These are phyloP conservation scores for Quercus suber DNA, from an alignment of 306 rosid species.

Conservation along the genomic window DNA sequence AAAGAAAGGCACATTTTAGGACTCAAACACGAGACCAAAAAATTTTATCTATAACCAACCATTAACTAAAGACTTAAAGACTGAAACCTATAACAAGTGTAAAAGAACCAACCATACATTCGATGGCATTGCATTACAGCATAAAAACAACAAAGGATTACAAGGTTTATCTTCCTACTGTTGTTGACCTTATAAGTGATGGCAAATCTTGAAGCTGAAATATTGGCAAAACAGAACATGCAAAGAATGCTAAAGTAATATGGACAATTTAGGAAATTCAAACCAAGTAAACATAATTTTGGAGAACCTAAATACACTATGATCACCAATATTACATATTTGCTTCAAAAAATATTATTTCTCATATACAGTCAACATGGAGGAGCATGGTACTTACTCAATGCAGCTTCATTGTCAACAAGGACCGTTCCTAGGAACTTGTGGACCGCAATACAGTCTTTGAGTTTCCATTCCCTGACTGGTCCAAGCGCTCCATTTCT, in stretches of 20 bases:
- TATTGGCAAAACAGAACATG: background rate
- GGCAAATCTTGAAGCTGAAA: background rate
- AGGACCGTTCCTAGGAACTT: slow-evolving; percentile 66
- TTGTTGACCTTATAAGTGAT: background rate
- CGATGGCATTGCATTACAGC: background rate
- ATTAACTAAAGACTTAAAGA: background rate
- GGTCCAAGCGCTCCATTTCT: slow-evolving; percentile 81
- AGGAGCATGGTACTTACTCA: slow-evolving; percentile 47
- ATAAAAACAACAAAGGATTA: background rate
- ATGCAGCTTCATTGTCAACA: slow-evolving; percentile 59
- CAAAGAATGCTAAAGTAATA: background rate
- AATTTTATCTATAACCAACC: background rate
- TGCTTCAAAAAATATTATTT: background rate
- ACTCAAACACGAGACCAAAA: background rate
- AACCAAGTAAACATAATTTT: background rate
- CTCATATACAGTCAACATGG: background rate
- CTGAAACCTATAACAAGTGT: background rate
- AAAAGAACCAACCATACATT: background rate
- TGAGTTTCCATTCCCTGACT: slow-evolving; percentile 67
- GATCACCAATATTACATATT: background rate
- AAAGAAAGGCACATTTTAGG: background rate
- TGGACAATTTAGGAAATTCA: background rate
- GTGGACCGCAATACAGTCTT: slow-evolving; percentile 74
- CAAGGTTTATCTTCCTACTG: background rate
- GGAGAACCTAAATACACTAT: background rate